Evolutionary conservation across 257 asterid genomes (phyloP), one percentile per base, ranked within the genome.

Genomic region (Hygrophila difformis): DNA sequence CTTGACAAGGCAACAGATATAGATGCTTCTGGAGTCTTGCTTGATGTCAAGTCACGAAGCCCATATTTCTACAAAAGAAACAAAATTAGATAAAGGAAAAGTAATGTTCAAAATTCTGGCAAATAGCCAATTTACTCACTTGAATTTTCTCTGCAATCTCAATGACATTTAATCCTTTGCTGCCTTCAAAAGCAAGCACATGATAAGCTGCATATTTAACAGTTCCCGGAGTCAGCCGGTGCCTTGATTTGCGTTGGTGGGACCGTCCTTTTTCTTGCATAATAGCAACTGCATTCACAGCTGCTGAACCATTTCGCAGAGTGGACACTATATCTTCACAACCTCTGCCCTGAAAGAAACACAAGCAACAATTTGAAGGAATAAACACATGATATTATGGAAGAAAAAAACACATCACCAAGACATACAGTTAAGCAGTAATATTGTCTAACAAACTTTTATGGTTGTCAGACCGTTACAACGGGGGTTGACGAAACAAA

Each of bases 21-120:
- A 51, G 99, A 91, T 37, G 99, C 99, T 70, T 91, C 99, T 0
- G 99, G 99, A 34, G 99, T 91, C 82, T 80, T 91, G 93, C 99
- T 91, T 9, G 99, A 75, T 42, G 88, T 65, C 42, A 91, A 71
- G 71, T 91, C 99, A 36, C 99, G 96, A 43, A 91, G 93, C 39
- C 99, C 99, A 65, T 94, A 86, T 86, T 76, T 91, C 99, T 91
- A 44, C 23, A 70, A 35, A 41, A 44, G 36, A 42, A 55, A 39
- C 20, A 45, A 20, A 45, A 51, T 46, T 61, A 56, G 63, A 69
- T 36, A 46, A 43, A 4, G 17, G 17, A 12, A 9, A 43, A n/a
- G 24, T 16, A 43, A 62, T n/a, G 42, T 17, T 45, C 39, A 49
- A 17, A 45, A 42, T 34, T 44, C 37, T 26, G 59, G 49, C 49